These are phyloP conservation scores for Postia placenta DNA, from an alignment of 768 basidiomycete species.

Conservation along the genomic window DNA sequence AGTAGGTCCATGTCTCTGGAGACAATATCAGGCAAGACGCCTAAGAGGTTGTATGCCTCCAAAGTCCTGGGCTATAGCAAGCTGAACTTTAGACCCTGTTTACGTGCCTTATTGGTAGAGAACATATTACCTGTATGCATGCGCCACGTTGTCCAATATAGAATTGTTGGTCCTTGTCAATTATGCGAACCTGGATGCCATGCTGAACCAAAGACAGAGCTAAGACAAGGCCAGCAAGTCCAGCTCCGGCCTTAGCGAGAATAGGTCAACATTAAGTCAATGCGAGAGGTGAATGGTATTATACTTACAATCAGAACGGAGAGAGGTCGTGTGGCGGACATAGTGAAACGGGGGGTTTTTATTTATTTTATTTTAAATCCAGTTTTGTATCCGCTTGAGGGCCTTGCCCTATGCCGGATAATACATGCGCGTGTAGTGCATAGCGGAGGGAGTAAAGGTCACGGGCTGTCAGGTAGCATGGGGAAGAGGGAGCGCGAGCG, in stretches of 20 bases:
- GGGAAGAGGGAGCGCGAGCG: too few species aligned
- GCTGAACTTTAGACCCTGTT: too few species aligned
- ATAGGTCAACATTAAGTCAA: conserved; percentile 24
- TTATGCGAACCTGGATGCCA: conserved; percentile 14
- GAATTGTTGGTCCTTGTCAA: conserved; percentile 9
- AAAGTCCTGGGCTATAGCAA: conserved; percentile 16
- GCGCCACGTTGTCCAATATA: conserved; percentile 2
- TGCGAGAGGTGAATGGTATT: background rate
- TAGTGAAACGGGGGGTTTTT: too few species aligned
- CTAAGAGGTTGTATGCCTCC: conserved; percentile 16
- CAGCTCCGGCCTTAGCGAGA: conserved; percentile 19
- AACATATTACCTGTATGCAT: background rate
- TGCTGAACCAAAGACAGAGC: conserved; percentile 10
- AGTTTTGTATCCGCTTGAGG: too few species aligned
- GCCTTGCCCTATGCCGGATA: too few species aligned
- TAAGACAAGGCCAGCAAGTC: conserved; percentile 10
- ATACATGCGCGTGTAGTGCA: too few species aligned
- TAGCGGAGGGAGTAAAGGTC: too few species aligned
- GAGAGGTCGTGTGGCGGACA: too few species aligned
- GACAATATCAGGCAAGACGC: conserved; percentile 12
- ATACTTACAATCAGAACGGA: background rate
- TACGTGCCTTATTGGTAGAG: too few species aligned
- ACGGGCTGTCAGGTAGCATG: too few species aligned
- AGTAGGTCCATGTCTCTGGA: background rate
- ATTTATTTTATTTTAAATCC: too few species aligned